Evolutionary conservation across 768 basidiomycete genomes (phyloP), one percentile per base, ranked within the genome.

Genomic region (Boletus pseudo-olivaceus): DNA sequence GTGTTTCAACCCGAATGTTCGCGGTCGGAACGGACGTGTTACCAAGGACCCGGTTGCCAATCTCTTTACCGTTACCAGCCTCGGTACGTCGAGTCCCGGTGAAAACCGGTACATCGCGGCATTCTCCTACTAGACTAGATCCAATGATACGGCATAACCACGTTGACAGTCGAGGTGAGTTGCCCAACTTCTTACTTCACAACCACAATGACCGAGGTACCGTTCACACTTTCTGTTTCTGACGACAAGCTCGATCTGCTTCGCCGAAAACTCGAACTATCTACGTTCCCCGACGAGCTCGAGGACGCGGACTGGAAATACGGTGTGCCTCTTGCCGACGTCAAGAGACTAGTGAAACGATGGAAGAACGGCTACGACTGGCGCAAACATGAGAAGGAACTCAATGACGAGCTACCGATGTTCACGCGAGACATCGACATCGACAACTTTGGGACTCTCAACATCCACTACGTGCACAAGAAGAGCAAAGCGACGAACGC

Each of bases 401-500:
- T 86, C 55, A 85, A 87, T 58, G 64, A 66, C 3, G 74, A 76
- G 42, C 56, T 86, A 1, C 80, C 82, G 1, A 81, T 82, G 67
- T 85, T 80, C 62, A 83, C 76, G 1, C 65, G 73, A 17, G 76
- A 80, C 39, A 75, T 85, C 29, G 64, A 72, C 1, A 75, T 84
- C 2, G 76, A 76, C 11, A 74, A 71, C 4, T 77, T 76, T 51
- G 81, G 76, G 0, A 62, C 69, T 5, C 67, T 83, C 40, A 77
- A 79, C 54, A 76, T 84, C 7, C 83, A 87, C 56, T 85, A 82
- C 49, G 74, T 84, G 12, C 82, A 85, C 62, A 72, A 80, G 66
- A 75, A 70, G 64, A 83, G 82, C 60, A 52, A 56, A 8, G 58
- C 71, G 0, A 55, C 55, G 1, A 65, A 70, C n/a, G 82, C 83